Base-by-base conservation (phyloP, 345 rosid genomes). In the Citrus reticulata region DNA sequence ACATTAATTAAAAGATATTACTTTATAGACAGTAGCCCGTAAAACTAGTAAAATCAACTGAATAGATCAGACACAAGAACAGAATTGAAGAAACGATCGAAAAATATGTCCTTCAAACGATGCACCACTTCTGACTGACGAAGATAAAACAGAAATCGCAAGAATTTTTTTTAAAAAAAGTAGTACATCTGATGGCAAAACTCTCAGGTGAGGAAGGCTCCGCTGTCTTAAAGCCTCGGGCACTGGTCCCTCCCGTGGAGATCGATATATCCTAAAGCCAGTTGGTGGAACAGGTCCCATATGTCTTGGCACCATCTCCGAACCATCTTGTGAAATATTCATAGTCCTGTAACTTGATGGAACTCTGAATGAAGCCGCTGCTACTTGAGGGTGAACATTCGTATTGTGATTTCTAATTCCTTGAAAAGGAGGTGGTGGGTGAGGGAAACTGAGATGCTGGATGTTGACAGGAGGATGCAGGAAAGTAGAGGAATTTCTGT, bases 321-420 rank as follows among this genome's bases (percentile, higher is more conserved):
- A 73, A 84, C 85, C 83, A 70, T 88, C 90, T 68, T 87, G 91
- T 9, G 86, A 65, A 71, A 81, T 76, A 84, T 82, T 77, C 83
- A 86, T 55, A 74, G 76, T 29, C 77, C 80, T 68, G 60, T 87
- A 86, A 73, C 82, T 82, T 59, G 87, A 58, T 32, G 86, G 87
- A 79, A 76, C 69, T 66, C 83, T 80, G 77, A 78, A 86, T 64
- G 87, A 79, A 77, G 82, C 74, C 67, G 87, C 82, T 19, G 91
- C 82, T 74, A 84, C 86, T 82, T 87, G 97, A 73, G 91, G 90
- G 81, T 82, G 82, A 51, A 84, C 72, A 37, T 82, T 84, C 55
- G 85, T 27, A 84, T 42, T 88, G 77, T 86, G 93, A 72, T 88
- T 91, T 81, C 94, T 87, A 78, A 85, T 83, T 77, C 88, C 93